A percentile compares a stretch with the other conserved stretches of the same genome.
These are phyloP conservation scores for Trametes villosa DNA, from an alignment of 768 basidiomycete genomes.

Conservation along the genomic window DNA sequence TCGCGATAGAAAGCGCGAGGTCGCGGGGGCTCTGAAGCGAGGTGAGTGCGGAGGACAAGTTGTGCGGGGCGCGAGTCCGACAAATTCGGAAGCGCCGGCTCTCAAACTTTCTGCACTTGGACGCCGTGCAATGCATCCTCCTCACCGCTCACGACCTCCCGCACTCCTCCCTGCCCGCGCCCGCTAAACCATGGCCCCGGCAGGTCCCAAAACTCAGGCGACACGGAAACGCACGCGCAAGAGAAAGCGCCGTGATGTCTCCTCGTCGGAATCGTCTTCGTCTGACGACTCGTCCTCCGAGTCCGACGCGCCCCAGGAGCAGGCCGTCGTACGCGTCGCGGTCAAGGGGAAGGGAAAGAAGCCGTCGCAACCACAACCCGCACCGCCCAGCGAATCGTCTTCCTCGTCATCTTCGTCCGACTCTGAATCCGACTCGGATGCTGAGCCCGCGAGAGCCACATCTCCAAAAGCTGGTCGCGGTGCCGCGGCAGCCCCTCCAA, in stretches of 20 bases:
- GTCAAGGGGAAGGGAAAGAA: not conserved
- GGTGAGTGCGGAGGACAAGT: slow-evolving; percentile 11
- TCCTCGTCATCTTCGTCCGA: slow-evolving; percentile 25
- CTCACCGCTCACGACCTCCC: slow-evolving; percentile 3
- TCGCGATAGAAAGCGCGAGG: slow-evolving; percentile 5
- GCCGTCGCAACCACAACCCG: slow-evolving; percentile 9
- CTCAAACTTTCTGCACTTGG: slow-evolving; percentile 11
- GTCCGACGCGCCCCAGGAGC: slow-evolving; percentile 19
- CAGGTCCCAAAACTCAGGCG: slow-evolving; percentile 27
- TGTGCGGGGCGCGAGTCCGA: not conserved
- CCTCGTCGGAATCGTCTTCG: slow-evolving; percentile 34
- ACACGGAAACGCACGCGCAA: slow-evolving; percentile 38
- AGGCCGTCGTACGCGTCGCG: slow-evolving; percentile 17
- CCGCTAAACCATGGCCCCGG: slow-evolving; percentile 18
- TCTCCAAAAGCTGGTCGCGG: slow-evolving; percentile 2
- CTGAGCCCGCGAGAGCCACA: slow-evolving; percentile 2
- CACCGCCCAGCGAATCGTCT: slow-evolving; percentile 7
- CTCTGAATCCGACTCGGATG: slow-evolving; percentile 26
- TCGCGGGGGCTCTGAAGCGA: not conserved
- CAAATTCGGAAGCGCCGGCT: slow-evolving; percentile 13
- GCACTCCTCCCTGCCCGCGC: not conserved
- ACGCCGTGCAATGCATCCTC: slow-evolving; percentile 4
- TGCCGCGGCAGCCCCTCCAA: not conserved
- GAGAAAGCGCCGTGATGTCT: slow-evolving; percentile 39
- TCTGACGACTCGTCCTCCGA: slow-evolving; percentile 29